A percentile compares a stretch with the other conserved stretches of the same genome.
Evolutionary conservation across 768 basidiomycete genomes (phyloP).

Genomic region (Russula compacta): DNA sequence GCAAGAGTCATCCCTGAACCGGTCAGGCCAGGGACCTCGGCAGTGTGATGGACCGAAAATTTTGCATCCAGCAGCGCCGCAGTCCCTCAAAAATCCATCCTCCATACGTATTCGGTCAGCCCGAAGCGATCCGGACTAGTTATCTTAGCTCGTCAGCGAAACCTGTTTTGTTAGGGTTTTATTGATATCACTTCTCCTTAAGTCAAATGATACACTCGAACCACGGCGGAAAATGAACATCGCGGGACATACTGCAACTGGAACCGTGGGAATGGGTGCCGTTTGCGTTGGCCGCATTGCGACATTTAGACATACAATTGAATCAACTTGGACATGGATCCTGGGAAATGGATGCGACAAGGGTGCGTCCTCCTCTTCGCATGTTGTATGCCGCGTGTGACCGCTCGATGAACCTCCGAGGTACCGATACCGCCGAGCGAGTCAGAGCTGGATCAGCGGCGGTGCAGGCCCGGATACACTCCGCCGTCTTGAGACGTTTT

Average conservation of each 20-base stretch:
- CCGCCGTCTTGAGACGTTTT: background rate
- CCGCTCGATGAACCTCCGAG: background rate
- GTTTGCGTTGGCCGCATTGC: background rate
- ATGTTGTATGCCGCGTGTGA: background rate
- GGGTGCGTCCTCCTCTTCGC: background rate
- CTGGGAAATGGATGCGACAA: background rate
- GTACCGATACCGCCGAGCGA: constrained; percentile 1
- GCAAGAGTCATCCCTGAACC: background rate
- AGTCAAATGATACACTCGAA: background rate
- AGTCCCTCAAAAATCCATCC: no score
- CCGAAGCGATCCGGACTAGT: no score
- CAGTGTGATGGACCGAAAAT: background rate
- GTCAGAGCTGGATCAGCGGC: constrained; percentile 12
- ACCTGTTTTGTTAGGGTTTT: no score
- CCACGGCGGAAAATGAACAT: background rate
- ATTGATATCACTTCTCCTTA: background rate
- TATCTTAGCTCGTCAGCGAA: no score
- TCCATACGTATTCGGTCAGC: no score
- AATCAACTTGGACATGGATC: background rate
- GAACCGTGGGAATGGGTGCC: background rate
- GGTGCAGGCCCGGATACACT: background rate
- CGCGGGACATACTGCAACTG: background rate
- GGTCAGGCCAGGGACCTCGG: background rate
- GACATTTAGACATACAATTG: background rate
- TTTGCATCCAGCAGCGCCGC: no score